A percentile compares a stretch with the other conserved stretches of the same genome.
Evolutionary conservation across 495 filamentous ascomycete genomes (phyloP).

Genomic region (Lophiotrema nucula): DNA sequence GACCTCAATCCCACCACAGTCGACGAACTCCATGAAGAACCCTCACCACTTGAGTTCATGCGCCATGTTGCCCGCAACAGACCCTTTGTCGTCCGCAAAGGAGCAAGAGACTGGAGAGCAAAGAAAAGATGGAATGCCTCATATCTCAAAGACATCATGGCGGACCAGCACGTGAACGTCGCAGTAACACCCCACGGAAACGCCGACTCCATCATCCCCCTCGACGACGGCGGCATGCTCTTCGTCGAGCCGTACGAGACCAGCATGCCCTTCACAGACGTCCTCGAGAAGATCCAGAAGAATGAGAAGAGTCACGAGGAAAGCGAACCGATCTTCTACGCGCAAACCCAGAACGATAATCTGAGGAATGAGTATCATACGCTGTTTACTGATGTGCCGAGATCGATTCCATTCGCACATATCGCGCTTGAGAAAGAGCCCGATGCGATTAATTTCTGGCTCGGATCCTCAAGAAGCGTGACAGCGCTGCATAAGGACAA

Average conservation of each 20-base stretch:
- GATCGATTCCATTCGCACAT: conserved; percentile 62
- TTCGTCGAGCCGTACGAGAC: conserved; percentile 52
- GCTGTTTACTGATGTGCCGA: conserved; percentile 56
- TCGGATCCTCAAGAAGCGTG: conserved; percentile 62
- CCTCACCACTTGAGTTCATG: conserved; percentile 72
- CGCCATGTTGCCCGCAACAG: conserved; percentile 64
- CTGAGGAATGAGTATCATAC: conserved; percentile 63
- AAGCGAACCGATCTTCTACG: conserved; percentile 42
- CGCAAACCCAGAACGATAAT: conserved; percentile 71
- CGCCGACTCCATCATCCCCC: conserved; percentile 57
- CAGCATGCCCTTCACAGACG: conserved; percentile 39
- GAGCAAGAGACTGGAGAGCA: conserved; percentile 59
- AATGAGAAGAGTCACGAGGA: not conserved
- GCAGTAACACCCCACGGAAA: conserved; percentile 67
- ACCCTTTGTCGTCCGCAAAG: conserved; percentile 66
- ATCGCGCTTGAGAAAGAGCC: conserved; percentile 60
- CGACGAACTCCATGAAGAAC: conserved; percentile 57
- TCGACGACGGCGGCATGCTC: conserved; percentile 42
- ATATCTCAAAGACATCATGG: conserved; percentile 55
- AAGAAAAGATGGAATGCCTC: conserved; percentile 56
- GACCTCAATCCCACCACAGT: conserved; percentile 62
- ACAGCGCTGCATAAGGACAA: conserved; percentile 75
- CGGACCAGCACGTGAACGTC: conserved; percentile 58
- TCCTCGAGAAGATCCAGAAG: conserved; percentile 38
- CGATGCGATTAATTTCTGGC: conserved; percentile 78